phyloP scores from a whole-genome alignment of 106 monocot genomes.

The Amphibolis antarctica region DNA sequence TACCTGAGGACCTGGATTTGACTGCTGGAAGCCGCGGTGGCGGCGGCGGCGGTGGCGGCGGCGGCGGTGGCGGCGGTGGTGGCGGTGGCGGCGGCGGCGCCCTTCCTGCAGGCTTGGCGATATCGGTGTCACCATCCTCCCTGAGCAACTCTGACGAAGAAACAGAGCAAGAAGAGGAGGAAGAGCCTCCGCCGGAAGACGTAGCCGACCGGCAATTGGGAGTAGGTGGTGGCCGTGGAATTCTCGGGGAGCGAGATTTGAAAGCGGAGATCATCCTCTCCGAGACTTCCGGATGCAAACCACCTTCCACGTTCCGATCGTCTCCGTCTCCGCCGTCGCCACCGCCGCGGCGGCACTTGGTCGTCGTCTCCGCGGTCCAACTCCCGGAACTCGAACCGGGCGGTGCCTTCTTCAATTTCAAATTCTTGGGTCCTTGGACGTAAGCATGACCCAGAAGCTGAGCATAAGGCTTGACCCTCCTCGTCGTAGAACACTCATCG shows the following conservation, averaged over 20 bases:
- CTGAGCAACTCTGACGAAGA: conserved; percentile 12
- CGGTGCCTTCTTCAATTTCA: too few relatives aligned
- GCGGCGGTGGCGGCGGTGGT: not conserved
- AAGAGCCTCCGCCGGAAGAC: conserved; percentile 15
- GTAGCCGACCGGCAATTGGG: conserved; percentile 24
- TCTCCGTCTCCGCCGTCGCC: conserved; percentile 12
- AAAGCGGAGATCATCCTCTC: not conserved
- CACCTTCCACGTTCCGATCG: not conserved
- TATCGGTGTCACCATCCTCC: not conserved
- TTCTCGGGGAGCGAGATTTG: conserved; percentile 27
- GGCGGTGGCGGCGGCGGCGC: too few relatives aligned
- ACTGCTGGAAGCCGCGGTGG: not conserved
- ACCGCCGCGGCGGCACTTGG: too few relatives aligned
- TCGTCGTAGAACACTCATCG: conserved; percentile 49
- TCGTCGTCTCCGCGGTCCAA: too few relatives aligned
- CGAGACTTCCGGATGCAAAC: not conserved
- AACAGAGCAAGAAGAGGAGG: conserved; percentile 19
- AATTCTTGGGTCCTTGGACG: not conserved
- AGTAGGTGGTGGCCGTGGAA: conserved; percentile 68
- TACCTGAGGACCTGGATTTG: not conserved
- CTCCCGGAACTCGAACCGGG: conserved; percentile 4
- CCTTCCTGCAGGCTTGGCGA: too few relatives aligned
- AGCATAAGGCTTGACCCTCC: conserved; percentile 29
- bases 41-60: conserved; percentile 14
- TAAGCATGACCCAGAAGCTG: too few relatives aligned